A percentile compares a stretch with the other conserved stretches of the same genome.
Evolutionary conservation across 768 basidiomycete species (phyloP).

Genomic region (Mycena galericulata): DNA sequence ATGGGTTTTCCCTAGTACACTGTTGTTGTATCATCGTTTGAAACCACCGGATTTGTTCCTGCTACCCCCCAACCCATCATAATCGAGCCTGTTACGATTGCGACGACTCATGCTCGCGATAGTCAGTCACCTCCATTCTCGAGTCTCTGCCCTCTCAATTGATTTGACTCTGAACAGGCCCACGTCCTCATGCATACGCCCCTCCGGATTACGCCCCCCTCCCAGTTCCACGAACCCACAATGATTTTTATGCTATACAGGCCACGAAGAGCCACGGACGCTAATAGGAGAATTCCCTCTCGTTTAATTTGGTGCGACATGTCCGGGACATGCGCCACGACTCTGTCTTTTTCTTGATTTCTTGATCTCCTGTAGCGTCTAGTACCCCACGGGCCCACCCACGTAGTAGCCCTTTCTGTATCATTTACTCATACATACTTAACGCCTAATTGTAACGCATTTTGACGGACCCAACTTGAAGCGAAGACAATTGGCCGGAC

Average conservation of each 20-base stretch:
- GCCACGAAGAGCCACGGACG: slow-evolving; percentile 21
- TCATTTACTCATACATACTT: slow-evolving; percentile 19
- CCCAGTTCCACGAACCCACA: slow-evolving; percentile 42
- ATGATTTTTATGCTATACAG: slow-evolving; percentile 43
- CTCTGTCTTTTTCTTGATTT: slow-evolving; percentile 24
- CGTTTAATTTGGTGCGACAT: slow-evolving; percentile 29
- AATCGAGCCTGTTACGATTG: slow-evolving; percentile 64
- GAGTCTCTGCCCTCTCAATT: neutral
- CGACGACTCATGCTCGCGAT: slow-evolving; percentile 58
- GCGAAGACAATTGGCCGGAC: too few relatives aligned
- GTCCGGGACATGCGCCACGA: slow-evolving; percentile 32
- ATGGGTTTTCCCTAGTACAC: slow-evolving; percentile 51
- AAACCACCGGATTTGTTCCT: slow-evolving; percentile 52
- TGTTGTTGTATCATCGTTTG: slow-evolving; percentile 60
- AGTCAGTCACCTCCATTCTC: slow-evolving; percentile 21
- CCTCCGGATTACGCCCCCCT: slow-evolving; percentile 61
- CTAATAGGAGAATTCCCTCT: slow-evolving; percentile 24
- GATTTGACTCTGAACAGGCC: slow-evolving; percentile 43
- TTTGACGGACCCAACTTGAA: too few relatives aligned
- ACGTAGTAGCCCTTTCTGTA: slow-evolving; percentile 24
- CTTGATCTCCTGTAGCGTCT: slow-evolving; percentile 37
- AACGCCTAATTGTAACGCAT: slow-evolving; percentile 25
- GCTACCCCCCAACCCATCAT: slow-evolving; percentile 51
- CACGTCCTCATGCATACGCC: slow-evolving; percentile 60
- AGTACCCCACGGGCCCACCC: neutral